phyloP scores from a whole-genome alignment of 2,329 filamentous ascomycete species.

The Penicillium sp. region DNA sequence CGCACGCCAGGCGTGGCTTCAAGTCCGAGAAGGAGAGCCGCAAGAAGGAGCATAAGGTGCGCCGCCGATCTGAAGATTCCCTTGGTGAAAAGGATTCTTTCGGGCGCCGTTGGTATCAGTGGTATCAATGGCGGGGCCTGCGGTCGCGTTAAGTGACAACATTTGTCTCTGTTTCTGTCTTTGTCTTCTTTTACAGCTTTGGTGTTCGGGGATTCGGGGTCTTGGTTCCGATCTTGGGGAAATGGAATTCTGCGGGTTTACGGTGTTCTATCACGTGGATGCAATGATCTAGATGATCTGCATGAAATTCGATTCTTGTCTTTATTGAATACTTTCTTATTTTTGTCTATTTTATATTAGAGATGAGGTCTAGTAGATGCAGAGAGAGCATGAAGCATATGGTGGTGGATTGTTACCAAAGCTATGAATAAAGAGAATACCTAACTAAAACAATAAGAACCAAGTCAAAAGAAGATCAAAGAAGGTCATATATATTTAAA shows the following conservation, averaged over 20 bases:
- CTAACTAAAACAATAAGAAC: neutral
- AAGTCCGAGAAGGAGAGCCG: constrained; percentile 32
- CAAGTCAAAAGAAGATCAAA: neutral
- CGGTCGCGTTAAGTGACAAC: constrained; percentile 20
- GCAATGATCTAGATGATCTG: constrained; percentile 2
- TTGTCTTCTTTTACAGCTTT: constrained; percentile 12
- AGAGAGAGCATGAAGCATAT: neutral
- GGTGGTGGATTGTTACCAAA: neutral
- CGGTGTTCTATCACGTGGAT: neutral
- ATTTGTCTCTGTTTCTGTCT: neutral
- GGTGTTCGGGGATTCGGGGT: constrained; percentile 15
- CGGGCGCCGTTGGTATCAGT: constrained; percentile 25
- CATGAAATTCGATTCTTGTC: neutral
- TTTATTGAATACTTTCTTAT: neutral
- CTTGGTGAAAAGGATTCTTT: constrained; percentile 28
- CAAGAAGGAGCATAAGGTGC: constrained; percentile 23
- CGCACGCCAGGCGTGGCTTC: constrained; percentile 34
- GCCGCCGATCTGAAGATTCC: constrained; percentile 23
- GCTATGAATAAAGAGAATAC: neutral
- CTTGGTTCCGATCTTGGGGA: neutral
- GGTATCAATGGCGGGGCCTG: constrained; percentile 32
- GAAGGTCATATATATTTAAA: neutral
- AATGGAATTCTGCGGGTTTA: neutral
- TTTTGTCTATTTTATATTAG: neutral
- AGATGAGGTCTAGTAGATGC: neutral